Base-by-base conservation (phyloP, 257 asterid genomes). In the Nicotiana benthamiana region DNA sequence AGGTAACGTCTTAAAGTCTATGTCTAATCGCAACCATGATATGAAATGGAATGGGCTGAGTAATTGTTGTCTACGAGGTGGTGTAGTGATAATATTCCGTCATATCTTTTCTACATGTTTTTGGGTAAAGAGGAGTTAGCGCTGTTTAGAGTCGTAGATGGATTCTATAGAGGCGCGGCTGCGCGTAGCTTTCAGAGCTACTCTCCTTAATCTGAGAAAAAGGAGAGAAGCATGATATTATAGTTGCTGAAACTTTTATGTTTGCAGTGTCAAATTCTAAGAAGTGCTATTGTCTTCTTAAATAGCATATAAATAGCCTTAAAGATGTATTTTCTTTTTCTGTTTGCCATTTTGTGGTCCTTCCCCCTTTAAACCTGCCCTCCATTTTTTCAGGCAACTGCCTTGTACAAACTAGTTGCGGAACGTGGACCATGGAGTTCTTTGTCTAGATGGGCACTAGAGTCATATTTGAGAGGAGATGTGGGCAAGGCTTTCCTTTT, bases 361-460 rank as follows among this genome's bases (percentile, higher is more conserved):
- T 74, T 15, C 43, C 2, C 22, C 46, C 79, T 74, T 74, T 72
- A 24, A 20, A 74, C 62, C 27, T 26, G 79, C 26, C 60, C 24
- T 40, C 80, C 6, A 70, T 79, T 46, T 30, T 84, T 68, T 46
- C 85, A 96, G 99, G 99, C 99, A 36, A 92, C 97, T n/a, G 91
- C 97, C 32, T 85, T 96, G 67, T 94, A 89, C 90, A 96, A 94
- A 80, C 87, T 94, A 75, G 99, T 96, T 75, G 98, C 98, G 20
- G 98, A 96, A 86, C 97, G 97, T 82, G 99, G 99, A 67, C 99
- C 99, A 24, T 96, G 99, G 98, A 96, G 97, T 89, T 92, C 98
- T 84, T 88, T 94, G 90, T 91, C 97, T 81, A 91, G 99, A 87
- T 96, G 97, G 99, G 99, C 99, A 30, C 79, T 96, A 77, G 97